phyloP scores from a whole-genome alignment of 2,329 filamentous ascomycete species.

The Sarocladium strictum region DNA sequence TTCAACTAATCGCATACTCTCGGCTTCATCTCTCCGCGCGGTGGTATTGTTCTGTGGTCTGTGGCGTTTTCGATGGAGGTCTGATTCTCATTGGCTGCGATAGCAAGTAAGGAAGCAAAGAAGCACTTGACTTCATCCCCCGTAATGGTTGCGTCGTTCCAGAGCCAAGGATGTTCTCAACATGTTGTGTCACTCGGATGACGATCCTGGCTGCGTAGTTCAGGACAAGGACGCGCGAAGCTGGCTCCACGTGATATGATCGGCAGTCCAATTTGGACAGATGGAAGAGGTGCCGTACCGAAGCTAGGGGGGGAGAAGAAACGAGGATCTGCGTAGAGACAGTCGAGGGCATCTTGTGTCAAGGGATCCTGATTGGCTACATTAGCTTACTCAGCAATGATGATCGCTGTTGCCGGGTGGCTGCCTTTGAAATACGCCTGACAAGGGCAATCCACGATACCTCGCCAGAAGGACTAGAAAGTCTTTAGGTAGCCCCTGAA shows the following conservation, averaged over 20 bases:
- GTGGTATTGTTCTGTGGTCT: neutral
- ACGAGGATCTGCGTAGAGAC: neutral
- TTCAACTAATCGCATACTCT: neutral
- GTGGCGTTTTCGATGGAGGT: neutral
- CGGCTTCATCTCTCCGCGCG: neutral
- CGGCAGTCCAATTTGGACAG: neutral
- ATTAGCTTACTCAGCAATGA: neutral
- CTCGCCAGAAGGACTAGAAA: too few species aligned
- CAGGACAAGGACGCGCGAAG: neutral
- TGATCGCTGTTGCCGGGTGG: neutral
- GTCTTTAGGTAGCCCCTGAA: too few species aligned
- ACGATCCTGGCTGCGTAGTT: neutral
- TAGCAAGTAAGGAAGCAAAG: too few species aligned
- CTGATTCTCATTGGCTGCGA: neutral
- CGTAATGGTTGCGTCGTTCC: too few species aligned
- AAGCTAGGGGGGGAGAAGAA: neutral
- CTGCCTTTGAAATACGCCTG: neutral
- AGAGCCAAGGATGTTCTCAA: too few species aligned
- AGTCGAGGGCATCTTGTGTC: neutral
- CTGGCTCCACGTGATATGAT: conserved; percentile 4
- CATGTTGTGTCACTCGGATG: neutral
- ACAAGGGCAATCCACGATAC: too few species aligned
- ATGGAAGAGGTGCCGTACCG: neutral
- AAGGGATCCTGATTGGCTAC: neutral
- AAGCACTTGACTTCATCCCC: too few species aligned